Evolutionary conservation across 805 yeast species (phyloP).

Genomic region (Candida loeiensis): DNA sequence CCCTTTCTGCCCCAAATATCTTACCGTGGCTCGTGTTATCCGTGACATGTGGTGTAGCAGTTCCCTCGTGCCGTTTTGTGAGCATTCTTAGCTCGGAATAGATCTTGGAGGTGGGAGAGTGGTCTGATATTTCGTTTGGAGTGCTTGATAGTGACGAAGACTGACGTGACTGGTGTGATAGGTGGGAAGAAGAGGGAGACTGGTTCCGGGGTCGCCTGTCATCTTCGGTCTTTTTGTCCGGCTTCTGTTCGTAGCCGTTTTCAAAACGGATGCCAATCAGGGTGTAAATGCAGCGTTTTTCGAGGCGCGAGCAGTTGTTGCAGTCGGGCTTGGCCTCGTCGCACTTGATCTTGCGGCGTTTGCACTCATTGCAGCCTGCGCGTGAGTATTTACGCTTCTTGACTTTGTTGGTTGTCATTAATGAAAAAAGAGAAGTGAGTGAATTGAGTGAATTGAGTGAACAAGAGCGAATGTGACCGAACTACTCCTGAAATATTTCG

Average conservation of each 20-base stretch:
- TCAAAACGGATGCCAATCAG: constrained; percentile 11
- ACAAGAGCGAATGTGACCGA: no score
- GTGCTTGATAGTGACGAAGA: no score
- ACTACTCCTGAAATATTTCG: no score
- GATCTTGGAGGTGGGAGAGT: no score
- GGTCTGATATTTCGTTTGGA: no score
- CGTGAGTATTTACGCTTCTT: constrained; percentile 39
- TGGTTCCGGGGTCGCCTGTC: neutral
- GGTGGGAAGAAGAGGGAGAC: no score
- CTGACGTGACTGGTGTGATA: no score
- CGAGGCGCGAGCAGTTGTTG: constrained; percentile 32
- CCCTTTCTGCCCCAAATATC: no score
- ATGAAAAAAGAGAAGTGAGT: neutral
- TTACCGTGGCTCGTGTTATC: no score
- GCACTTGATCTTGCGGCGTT: constrained; percentile 42
- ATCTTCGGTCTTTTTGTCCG: neutral
- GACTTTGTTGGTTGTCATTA: constrained; percentile 10
- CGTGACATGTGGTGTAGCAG: no score
- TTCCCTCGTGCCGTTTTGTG: no score
- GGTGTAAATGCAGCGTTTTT: constrained; percentile 28
- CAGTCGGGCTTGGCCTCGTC: constrained; percentile 39
- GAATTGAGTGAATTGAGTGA: neutral
- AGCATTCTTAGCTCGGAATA: no score
- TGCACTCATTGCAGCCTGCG: constrained; percentile 42
- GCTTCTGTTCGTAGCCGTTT: constrained; percentile 1